A percentile compares a stretch with the other conserved stretches of the same genome.
Evolutionary conservation across 305 asterid species (phyloP).

Genomic region (Ilex paraguariensis): DNA sequence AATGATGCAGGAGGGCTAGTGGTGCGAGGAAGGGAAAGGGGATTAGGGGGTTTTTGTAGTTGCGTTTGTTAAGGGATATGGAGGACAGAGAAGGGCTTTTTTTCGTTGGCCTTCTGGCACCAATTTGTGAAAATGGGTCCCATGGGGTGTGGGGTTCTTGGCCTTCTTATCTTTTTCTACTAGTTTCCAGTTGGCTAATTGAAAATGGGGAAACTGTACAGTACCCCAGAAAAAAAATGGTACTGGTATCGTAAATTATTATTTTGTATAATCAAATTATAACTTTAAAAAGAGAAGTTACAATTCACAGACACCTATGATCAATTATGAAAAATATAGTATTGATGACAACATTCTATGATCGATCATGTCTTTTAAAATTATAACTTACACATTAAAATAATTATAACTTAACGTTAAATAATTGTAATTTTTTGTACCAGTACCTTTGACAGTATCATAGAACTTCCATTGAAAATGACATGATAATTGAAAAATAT

Average conservation of each 20-base stretch:
- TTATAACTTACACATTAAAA: too few species aligned
- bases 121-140: constrained; percentile 22
- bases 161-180: constrained; percentile 10
- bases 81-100: constrained; percentile 6
- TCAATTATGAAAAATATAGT: too few species aligned
- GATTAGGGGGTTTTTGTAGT: constrained; percentile 17
- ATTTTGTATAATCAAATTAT: too few species aligned
- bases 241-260: too few species aligned
- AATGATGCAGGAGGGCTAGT: constrained; percentile 9
- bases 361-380: too few species aligned
- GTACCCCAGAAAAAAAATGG: too few species aligned
- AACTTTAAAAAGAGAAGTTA: too few species aligned
- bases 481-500: constrained; percentile 20
- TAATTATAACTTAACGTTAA: too few species aligned
- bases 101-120: constrained; percentile 17
- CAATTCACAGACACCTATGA: too few species aligned
- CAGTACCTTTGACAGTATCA: too few species aligned
- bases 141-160: constrained; percentile 10
- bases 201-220: neutral
- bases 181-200: constrained; percentile 41
- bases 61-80: constrained; percentile 6
- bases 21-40: neutral
- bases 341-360: too few species aligned
- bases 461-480: neutral
- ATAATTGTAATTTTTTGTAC: too few species aligned